Evolutionary conservation across 2,329 filamentous ascomycete species (phyloP), one percentile per base, ranked within the genome.

Genomic region (Diaporthe sp.): DNA sequence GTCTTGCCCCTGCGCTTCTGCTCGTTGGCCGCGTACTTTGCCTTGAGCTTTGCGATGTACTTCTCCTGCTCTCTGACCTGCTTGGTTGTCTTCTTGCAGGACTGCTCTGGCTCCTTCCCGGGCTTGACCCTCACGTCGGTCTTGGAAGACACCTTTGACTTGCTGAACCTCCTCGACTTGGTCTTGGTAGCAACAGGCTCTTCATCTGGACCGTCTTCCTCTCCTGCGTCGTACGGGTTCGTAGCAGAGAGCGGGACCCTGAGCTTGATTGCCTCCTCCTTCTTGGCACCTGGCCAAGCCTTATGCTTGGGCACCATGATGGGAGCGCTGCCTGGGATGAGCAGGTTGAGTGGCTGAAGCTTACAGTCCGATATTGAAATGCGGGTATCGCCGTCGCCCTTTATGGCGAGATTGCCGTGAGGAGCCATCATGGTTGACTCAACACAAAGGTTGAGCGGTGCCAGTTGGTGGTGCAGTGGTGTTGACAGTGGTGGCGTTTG

Each of bases 261-360:
- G n/a, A 17, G 5, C 32, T 51, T 47, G 37, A 37, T 15, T 44
- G 17, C 39, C 61, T 58, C 59, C 47, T 63, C 47, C 61, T 68
- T 56, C 25, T 58, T 53, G 13, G 25, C 35, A 22, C 51, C 59
- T 39, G 70, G 70, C 73, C 73, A 75, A 17, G 70, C 25, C n/a
- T 51, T 58, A 25, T 70, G 19, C 8, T 73, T 76, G 42, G 75
- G 75, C 4, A 76, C 73, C 27, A 76, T 27, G 63, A 76, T 47
- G 3, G 75, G 75, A 8, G 65, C 69, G 42, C 55, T 37, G 7
- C 74, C 74, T 32, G 74, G 74, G 42, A 76, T 63, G 37, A 76
- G 39, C 7, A 76, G 35, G 37, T 76, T 76, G 42, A 74, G 72
- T 15, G 72, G 72, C 61, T 75, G 58, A 17, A 76, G 30, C 37